A percentile compares a stretch with the other conserved stretches of the same genome.
These are phyloP conservation scores for Grigorovia transvaalensis DNA, from an alignment of 805 yeast genomes.

Conservation along the genomic window DNA sequence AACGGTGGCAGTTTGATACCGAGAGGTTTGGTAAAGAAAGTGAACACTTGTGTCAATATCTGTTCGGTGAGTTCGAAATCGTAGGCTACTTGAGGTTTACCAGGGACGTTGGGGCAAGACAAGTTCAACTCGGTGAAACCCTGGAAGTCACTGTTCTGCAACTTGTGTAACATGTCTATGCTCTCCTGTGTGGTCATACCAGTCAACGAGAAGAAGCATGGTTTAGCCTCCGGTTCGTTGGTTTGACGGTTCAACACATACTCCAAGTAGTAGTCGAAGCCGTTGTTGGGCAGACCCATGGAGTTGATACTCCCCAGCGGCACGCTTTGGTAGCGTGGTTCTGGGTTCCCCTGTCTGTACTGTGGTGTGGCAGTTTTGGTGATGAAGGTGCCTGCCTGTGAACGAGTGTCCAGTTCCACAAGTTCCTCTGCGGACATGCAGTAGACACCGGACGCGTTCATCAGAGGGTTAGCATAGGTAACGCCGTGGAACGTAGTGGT, in stretches of 20 bases:
- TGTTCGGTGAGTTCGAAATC: slow-evolving; percentile 22
- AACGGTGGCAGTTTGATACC: slow-evolving; percentile 27
- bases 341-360: slow-evolving; percentile 23
- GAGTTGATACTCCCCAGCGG: slow-evolving; percentile 27
- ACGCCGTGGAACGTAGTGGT: slow-evolving; percentile 13
- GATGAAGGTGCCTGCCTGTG: slow-evolving; percentile 23
- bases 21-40: slow-evolving; percentile 23
- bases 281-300: slow-evolving; percentile 26
- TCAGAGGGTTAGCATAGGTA: slow-evolving; percentile 21
- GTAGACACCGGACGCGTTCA: slow-evolving; percentile 28
- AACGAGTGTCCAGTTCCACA: slow-evolving; percentile 15
- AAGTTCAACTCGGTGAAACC: slow-evolving; percentile 24
- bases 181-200: slow-evolving; percentile 26
- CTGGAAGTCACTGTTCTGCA: slow-evolving; percentile 20
- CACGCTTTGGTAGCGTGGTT: slow-evolving; percentile 24
- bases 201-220: slow-evolving; percentile 23
- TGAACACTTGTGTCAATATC: slow-evolving; percentile 18
- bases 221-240: slow-evolving; percentile 3
- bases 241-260: slow-evolving; percentile 18
- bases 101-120: slow-evolving; percentile 29
- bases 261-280: slow-evolving; percentile 22
- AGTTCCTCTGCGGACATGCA: slow-evolving; percentile 22
- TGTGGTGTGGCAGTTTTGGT: slow-evolving; percentile 23
- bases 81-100: slow-evolving; percentile 27
- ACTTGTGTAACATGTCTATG: slow-evolving; percentile 12